These are phyloP conservation scores for Xerocomus potaroensis DNA, from an alignment of 768 basidiomycete species.

Conservation along the genomic window DNA sequence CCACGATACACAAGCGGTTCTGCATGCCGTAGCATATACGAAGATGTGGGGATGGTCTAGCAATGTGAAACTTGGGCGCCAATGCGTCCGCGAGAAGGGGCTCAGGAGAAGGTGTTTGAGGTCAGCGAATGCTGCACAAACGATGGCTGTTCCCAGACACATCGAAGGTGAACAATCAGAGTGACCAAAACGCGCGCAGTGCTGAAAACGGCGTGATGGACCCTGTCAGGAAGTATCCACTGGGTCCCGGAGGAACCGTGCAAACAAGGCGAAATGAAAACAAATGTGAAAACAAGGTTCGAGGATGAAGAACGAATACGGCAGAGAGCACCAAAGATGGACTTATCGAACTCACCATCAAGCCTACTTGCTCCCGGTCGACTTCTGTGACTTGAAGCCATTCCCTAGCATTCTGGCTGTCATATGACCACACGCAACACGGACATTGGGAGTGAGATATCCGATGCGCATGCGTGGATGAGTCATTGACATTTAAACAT, in stretches of 20 bases:
- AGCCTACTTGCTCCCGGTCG: slow-evolving; percentile 20
- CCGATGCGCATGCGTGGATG: slow-evolving; percentile 1
- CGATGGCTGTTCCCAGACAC: slow-evolving; percentile 3
- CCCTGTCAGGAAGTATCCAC: slow-evolving; percentile 8
- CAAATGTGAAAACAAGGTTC: background rate
- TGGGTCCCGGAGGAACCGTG: slow-evolving; percentile 5
- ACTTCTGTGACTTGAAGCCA: slow-evolving; percentile 35
- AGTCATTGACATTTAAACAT: slow-evolving; percentile 5
- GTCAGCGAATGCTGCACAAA: slow-evolving; percentile 6
- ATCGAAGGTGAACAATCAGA: slow-evolving; percentile 1
- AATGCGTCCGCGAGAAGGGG: slow-evolving; percentile 11
- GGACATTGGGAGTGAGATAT: slow-evolving; percentile 8
- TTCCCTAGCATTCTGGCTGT: slow-evolving; percentile 27
- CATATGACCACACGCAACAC: slow-evolving; percentile 20
- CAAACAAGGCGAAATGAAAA: slow-evolving; percentile 12
- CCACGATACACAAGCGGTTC: slow-evolving; percentile 25
- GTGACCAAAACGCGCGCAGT: slow-evolving; percentile 4
- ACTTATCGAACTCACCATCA: slow-evolving; percentile 24
- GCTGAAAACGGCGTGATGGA: slow-evolving; percentile 4
- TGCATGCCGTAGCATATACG: slow-evolving; percentile 25
- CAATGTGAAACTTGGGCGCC: slow-evolving; percentile 15
- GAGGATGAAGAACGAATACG: background rate
- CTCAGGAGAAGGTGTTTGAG: slow-evolving; percentile 2
- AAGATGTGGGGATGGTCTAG: slow-evolving; percentile 18
- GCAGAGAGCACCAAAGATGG: slow-evolving; percentile 5